phyloP scores from a whole-genome alignment of 1,139 yeast species.

The Kodamaea fungicola region DNA sequence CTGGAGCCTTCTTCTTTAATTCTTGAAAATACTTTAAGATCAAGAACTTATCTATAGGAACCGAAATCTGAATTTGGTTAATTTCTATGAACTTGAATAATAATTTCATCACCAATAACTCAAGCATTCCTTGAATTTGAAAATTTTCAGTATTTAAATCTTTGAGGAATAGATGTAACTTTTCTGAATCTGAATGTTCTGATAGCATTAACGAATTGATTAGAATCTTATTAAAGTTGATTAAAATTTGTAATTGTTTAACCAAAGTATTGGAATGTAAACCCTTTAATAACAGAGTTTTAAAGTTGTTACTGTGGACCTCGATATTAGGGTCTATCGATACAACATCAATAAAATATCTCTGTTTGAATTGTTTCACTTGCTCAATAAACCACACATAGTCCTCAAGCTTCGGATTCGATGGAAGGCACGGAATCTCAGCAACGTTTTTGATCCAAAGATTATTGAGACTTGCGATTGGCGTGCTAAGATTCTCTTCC shows the following conservation, averaged over 20 bases:
- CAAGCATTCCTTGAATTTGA: slow-evolving; percentile 14
- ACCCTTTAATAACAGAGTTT: slow-evolving; percentile 14
- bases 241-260: slow-evolving; percentile 24
- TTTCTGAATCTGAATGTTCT: slow-evolving; percentile 1
- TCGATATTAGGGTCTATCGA: background rate
- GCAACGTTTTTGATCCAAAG: slow-evolving; percentile 17
- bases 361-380: slow-evolving; percentile 18
- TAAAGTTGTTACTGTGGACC: slow-evolving; percentile 5
- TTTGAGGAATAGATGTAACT: slow-evolving; percentile 1
- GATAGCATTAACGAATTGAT: slow-evolving; percentile 15
- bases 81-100: slow-evolving; percentile 14
- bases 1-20: slow-evolving; percentile 5
- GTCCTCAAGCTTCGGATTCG: slow-evolving; percentile 11
- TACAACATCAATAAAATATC: slow-evolving; percentile 10
- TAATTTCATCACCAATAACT: slow-evolving; percentile 16
- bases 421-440: slow-evolving; percentile 22
- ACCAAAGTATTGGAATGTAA: slow-evolving; percentile 22
- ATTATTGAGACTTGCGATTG: slow-evolving; percentile 15
- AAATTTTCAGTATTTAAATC: slow-evolving; percentile 14
- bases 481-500: slow-evolving; percentile 5
- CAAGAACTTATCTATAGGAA: slow-evolving; percentile 27
- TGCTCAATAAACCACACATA: slow-evolving; percentile 16
- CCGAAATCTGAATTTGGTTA: slow-evolving; percentile 2
- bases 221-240: slow-evolving; percentile 23
- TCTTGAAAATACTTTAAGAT: slow-evolving; percentile 20